Conservation (phyloP, 192 early-diverging fungal genomes). For the Coemansia sp. region DNA sequence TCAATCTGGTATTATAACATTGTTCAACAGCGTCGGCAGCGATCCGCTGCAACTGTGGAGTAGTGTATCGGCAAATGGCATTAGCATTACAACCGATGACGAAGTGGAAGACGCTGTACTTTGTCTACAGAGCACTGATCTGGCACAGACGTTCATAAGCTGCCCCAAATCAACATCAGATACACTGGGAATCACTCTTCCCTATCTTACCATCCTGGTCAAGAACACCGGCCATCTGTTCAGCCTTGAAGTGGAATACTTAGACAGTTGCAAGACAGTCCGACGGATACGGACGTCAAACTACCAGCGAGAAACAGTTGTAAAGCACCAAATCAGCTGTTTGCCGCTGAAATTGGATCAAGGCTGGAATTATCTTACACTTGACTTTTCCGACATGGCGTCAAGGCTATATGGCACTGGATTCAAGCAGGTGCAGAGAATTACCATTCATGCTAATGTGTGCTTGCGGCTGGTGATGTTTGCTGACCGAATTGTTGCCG, state of each 20-base stretch:
- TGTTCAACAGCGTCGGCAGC: slow-evolving; percentile 39
- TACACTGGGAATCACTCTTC: slow-evolving; percentile 88
- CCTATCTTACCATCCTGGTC: slow-evolving; percentile 80
- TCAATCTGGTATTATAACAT: slow-evolving; percentile 39
- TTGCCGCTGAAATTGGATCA: slow-evolving; percentile 92
- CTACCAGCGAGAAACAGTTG: slow-evolving; percentile 50
- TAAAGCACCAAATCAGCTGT: slow-evolving; percentile 66
- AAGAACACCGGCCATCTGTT: slow-evolving; percentile 90
- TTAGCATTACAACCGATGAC: slow-evolving; percentile 5
- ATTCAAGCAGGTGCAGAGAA: slow-evolving; percentile 81
- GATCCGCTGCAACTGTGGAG: slow-evolving; percentile 42
- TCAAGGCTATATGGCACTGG: slow-evolving; percentile 84
- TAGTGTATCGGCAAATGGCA: not conserved
- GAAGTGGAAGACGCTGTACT: slow-evolving; percentile 11
- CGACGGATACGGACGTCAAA: slow-evolving; percentile 85
- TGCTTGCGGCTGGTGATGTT: slow-evolving; percentile 87
- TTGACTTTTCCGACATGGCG: slow-evolving; percentile 86
- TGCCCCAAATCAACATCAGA: slow-evolving; percentile 71
- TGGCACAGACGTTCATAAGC: slow-evolving; percentile 84
- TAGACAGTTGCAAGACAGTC: slow-evolving; percentile 80
- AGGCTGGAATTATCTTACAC: slow-evolving; percentile 95
- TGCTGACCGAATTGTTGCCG: slow-evolving; percentile 83
- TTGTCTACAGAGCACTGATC: slow-evolving; percentile 53
- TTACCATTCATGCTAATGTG: slow-evolving; percentile 91
- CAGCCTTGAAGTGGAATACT: slow-evolving; percentile 86